These are phyloP conservation scores for Penicillium canescens DNA, from an alignment of 495 filamentous ascomycete genomes.

Conservation along the genomic window DNA sequence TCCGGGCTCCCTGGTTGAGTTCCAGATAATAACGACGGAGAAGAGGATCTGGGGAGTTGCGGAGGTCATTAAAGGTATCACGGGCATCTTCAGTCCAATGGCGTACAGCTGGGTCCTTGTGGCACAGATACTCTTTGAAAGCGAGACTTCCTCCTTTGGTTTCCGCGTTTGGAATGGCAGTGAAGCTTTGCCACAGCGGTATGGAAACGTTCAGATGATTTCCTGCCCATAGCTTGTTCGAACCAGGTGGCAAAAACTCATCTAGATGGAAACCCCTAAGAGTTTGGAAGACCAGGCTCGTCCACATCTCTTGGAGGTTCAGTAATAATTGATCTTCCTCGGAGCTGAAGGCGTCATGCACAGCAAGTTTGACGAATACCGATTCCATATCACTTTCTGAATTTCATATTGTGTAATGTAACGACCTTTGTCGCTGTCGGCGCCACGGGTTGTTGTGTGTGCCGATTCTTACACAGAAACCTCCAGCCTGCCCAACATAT, in stretches of 20 bases:
- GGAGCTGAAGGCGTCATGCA: background rate
- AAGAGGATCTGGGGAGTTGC: background rate
- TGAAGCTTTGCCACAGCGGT: constrained; percentile 16
- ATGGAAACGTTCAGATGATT: constrained; percentile 14
- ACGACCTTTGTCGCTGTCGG: background rate
- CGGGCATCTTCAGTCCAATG: background rate
- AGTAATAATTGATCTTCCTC: constrained; percentile 1
- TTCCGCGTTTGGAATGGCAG: background rate
- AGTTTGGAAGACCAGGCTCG: constrained; percentile 12
- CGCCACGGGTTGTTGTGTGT: constrained; percentile 8
- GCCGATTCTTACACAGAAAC: constrained; percentile 3
- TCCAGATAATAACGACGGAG: background rate
- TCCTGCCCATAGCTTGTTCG: constrained; percentile 5
- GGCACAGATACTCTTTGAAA: background rate
- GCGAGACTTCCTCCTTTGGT: background rate
- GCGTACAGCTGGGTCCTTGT: background rate
- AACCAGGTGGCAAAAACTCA: constrained; percentile 3
- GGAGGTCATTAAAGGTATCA: constrained; percentile 2
- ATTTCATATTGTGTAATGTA: constrained; percentile 18
- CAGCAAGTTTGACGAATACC: constrained; percentile 14
- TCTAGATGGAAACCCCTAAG: constrained; percentile 4
- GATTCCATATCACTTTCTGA: constrained; percentile 9
- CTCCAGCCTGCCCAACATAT: constrained; percentile 12
- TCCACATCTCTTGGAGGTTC: constrained; percentile 20
- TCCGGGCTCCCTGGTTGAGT: background rate